phyloP scores from a whole-genome alignment of 495 filamentous ascomycete genomes.

The Rhizodiscina lignyota region DNA sequence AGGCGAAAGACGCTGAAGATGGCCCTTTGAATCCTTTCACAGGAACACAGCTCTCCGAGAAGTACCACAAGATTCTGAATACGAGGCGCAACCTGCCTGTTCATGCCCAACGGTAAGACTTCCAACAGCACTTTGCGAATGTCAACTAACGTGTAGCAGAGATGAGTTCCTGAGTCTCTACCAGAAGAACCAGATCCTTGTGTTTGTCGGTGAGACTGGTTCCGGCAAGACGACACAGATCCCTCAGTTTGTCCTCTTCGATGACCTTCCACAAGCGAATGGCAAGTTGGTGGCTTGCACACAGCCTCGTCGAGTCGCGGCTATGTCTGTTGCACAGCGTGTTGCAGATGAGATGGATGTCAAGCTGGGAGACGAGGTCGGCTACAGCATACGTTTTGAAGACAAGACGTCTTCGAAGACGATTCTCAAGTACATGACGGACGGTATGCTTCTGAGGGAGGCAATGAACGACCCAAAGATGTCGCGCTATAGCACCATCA shows the following conservation, averaged over 20 bases:
- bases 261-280: slow-evolving; percentile 78
- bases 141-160: slow-evolving; percentile 24
- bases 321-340: slow-evolving; percentile 98
- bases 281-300: slow-evolving; percentile 91
- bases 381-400: slow-evolving; percentile 98
- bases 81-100: slow-evolving; percentile 75
- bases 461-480: slow-evolving; percentile 94
- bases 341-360: slow-evolving; percentile 96
- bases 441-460: slow-evolving; percentile 96
- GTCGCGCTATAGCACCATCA: slow-evolving; percentile 88
- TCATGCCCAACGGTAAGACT: slow-evolving; percentile 58
- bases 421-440: slow-evolving; percentile 98
- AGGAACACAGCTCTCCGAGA: slow-evolving; percentile 50
- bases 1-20: slow-evolving; percentile 62
- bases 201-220: slow-evolving; percentile 98
- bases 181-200: slow-evolving; percentile 83
- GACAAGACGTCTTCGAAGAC: slow-evolving; percentile 85
- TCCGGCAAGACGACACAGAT: slow-evolving; percentile 99
- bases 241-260: slow-evolving; percentile 92
- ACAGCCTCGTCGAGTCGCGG: slow-evolving; percentile 92
- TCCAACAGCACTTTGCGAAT: neutral
- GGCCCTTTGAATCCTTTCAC: slow-evolving; percentile 76
- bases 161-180: slow-evolving; percentile 88
- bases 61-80: slow-evolving; percentile 81
- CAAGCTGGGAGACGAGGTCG: slow-evolving; percentile 82